These are phyloP conservation scores for Cladosporium velox DNA, from an alignment of 2,329 filamentous ascomycete species.

Conservation along the genomic window DNA sequence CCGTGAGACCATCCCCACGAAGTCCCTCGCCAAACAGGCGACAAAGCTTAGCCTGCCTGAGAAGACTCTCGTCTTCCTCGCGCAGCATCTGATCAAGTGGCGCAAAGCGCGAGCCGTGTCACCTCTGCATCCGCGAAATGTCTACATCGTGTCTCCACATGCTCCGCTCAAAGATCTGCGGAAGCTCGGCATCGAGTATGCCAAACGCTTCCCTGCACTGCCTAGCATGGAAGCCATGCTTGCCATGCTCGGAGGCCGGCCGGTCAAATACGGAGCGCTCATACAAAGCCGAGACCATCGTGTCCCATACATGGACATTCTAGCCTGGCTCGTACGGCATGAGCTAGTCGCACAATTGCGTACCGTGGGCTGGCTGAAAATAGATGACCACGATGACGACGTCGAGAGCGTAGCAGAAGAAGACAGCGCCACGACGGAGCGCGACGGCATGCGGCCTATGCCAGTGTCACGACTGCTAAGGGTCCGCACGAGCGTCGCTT, in stretches of 20 bases:
- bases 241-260: conserved; percentile 75
- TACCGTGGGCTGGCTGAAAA: conserved; percentile 78
- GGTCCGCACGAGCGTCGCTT: conserved; percentile 5
- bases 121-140: conserved; percentile 84
- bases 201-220: conserved; percentile 76
- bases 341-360: conserved; percentile 93
- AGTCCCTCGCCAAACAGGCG: conserved; percentile 71
- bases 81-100: conserved; percentile 95
- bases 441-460: conserved; percentile 4
- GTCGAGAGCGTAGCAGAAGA: neutral
- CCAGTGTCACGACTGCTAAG: conserved; percentile 8
- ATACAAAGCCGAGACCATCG: conserved; percentile 88
- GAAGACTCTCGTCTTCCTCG: conserved; percentile 80
- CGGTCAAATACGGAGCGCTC: conserved; percentile 78
- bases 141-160: conserved; percentile 89
- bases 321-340: conserved; percentile 89
- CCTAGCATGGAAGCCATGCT: conserved; percentile 85
- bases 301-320: conserved; percentile 81
- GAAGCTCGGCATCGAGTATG: conserved; percentile 70
- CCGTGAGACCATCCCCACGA: conserved; percentile 60
- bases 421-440: neutral
- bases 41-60: conserved; percentile 72
- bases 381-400: neutral
- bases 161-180: conserved; percentile 74
- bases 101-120: conserved; percentile 87